These are phyloP conservation scores for Sclerotinia spermophila DNA, from an alignment of 2,329 filamentous ascomycete genomes.

Conservation along the genomic window DNA sequence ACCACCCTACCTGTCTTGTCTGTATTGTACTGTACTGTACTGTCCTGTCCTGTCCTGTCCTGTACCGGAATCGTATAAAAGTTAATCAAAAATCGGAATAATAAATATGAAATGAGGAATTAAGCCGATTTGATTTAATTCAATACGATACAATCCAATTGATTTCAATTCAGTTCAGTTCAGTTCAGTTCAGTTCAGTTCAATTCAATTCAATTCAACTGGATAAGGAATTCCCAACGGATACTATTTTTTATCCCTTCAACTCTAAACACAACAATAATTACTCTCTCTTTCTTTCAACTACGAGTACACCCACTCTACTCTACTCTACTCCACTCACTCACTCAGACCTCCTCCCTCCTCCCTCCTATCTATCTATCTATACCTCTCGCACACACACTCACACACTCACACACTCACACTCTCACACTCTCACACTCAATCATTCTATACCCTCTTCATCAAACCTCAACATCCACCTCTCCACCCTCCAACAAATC, in stretches of 20 bases:
- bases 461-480: background rate
- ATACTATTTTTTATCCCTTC: background rate
- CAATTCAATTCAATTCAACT: background rate
- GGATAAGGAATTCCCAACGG: background rate
- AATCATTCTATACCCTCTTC: background rate
- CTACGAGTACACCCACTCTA: background rate
- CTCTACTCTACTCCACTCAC: background rate
- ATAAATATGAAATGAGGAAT: too few relatives aligned
- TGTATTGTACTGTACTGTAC: too few relatives aligned
- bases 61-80: too few relatives aligned
- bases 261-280: background rate
- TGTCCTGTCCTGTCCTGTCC: too few relatives aligned
- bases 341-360: background rate
- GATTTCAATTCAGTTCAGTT: too few relatives aligned
- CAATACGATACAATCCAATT: too few relatives aligned
- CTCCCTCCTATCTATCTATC: background rate
- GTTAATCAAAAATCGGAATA: too few relatives aligned
- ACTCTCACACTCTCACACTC: background rate
- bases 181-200: too few relatives aligned
- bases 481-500: constrained; percentile 1
- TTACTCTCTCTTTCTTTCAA: too few relatives aligned
- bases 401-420: background rate
- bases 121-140: too few relatives aligned
- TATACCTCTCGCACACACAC: background rate
- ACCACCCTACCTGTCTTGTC: background rate